These are phyloP conservation scores for Serpula lacrymans DNA, from an alignment of 768 basidiomycete species.

Conservation along the genomic window DNA sequence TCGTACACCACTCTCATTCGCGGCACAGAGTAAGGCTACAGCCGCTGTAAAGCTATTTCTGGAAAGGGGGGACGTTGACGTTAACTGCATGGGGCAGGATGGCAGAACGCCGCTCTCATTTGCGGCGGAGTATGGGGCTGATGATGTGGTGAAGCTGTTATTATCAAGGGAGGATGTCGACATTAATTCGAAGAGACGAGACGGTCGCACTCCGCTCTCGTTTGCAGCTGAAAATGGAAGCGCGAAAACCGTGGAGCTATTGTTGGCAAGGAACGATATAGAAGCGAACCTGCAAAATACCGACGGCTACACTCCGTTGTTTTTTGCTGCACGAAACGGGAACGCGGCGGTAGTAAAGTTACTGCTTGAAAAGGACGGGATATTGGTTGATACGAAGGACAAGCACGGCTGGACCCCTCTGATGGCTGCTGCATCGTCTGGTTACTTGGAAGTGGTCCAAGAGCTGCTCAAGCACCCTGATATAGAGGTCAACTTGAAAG, in stretches of 20 bases:
- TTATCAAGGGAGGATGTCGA: slow-evolving; percentile 1
- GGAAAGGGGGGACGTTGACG: too few relatives aligned
- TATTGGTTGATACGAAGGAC: slow-evolving; percentile 3
- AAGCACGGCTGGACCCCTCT: slow-evolving; percentile 1
- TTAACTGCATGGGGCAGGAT: background rate
- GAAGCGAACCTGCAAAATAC: background rate
- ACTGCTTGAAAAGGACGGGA: slow-evolving; percentile 1
- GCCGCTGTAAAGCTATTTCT: too few relatives aligned
- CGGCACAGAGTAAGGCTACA: too few relatives aligned
- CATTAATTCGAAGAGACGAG: slow-evolving; percentile 1
- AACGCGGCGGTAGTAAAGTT: slow-evolving; percentile 5
- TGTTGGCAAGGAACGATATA: too few relatives aligned
- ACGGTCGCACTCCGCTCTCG: too few relatives aligned
- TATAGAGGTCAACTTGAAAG: too few relatives aligned
- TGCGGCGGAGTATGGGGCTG: slow-evolving; percentile 7
- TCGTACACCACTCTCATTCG: too few relatives aligned
- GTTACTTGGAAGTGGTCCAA: too few relatives aligned
- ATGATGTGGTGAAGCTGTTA: slow-evolving; percentile 5
- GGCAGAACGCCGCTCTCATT: slow-evolving; percentile 4
- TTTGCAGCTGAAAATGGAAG: background rate
- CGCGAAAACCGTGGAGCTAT: too few relatives aligned
- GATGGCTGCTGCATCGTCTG: too few relatives aligned
- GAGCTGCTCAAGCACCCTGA: too few relatives aligned
- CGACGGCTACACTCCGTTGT: slow-evolving; percentile 3
- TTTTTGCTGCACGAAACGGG: slow-evolving; percentile 6